Conservation (phyloP, 306 rosid species). For the Fagus sylvatica region DNA sequence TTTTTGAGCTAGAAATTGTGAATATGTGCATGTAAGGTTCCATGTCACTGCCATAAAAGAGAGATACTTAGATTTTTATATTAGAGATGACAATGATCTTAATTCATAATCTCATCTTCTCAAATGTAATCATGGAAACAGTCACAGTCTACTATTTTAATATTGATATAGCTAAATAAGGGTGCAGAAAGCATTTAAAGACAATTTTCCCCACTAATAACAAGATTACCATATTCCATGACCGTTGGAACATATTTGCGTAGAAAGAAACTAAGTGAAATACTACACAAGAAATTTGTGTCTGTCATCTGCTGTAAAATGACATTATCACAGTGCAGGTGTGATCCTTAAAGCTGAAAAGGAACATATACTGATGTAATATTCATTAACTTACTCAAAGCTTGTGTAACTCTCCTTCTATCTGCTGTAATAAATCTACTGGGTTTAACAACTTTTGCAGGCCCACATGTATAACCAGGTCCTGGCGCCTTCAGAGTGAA, state of each 20-base stretch:
- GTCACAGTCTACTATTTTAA: neutral
- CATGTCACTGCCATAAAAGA: constrained; percentile 77
- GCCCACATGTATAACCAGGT: constrained; percentile 87
- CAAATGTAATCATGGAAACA: neutral
- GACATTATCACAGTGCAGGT: neutral
- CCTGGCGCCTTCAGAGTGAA: constrained; percentile 81
- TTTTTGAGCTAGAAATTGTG: constrained; percentile 76
- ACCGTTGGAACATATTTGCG: neutral
- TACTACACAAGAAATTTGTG: neutral
- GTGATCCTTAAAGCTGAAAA: constrained; percentile 8
- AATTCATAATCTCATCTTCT: neutral
- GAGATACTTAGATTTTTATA: neutral
- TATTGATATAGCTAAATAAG: neutral
- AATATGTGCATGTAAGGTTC: constrained; percentile 85
- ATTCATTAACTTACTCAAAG: constrained; percentile 61
- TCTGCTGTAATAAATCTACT: constrained; percentile 52
- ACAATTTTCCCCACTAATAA: neutral
- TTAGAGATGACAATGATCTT: neutral
- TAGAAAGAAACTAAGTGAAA: neutral
- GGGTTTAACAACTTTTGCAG: constrained; percentile 54
- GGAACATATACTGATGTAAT: neutral
- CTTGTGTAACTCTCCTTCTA: constrained; percentile 81
- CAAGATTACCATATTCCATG: neutral
- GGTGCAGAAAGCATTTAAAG: neutral
- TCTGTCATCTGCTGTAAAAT: neutral